These are phyloP conservation scores for Austroboletus eburneus DNA, from an alignment of 768 basidiomycete genomes.

Conservation along the genomic window DNA sequence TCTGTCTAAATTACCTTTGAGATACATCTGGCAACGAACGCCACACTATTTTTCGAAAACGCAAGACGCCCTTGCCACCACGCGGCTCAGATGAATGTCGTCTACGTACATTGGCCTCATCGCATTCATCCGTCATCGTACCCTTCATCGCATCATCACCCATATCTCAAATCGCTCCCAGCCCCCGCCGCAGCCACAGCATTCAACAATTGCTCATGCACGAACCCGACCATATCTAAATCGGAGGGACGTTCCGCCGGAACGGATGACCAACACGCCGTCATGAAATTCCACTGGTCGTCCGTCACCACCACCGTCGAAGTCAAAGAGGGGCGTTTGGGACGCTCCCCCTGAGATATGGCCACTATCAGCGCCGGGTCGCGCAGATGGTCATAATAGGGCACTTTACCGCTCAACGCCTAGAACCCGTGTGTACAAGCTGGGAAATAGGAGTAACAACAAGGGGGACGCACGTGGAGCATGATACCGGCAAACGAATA, in stretches of 20 bases:
- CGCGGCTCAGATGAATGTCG: too few relatives aligned
- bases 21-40: too few relatives aligned
- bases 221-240: constrained; percentile 24
- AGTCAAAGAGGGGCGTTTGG: constrained; percentile 8
- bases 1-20: too few relatives aligned
- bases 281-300: constrained; percentile 23
- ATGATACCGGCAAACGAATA: constrained; percentile 29
- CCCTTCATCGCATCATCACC: not conserved
- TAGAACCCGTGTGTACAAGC: not conserved
- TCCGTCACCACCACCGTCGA: constrained; percentile 8
- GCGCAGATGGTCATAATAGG: constrained; percentile 19
- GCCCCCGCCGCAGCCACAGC: not conserved
- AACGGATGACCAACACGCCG: constrained; percentile 26
- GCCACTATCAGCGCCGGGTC: constrained; percentile 19
- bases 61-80: too few relatives aligned
- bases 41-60: too few relatives aligned
- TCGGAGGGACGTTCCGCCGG: constrained; percentile 29
- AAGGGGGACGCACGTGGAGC: constrained; percentile 15
- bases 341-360: constrained; percentile 10
- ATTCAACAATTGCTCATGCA: constrained; percentile 12
- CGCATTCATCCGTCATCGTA: too few relatives aligned
- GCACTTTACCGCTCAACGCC: constrained; percentile 21
- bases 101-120: too few relatives aligned
- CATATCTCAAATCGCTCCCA: not conserved
- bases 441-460: not conserved